Evolutionary conservation across 352 stramenopile species (phyloP).

Genomic region (Phytophthora megakarya): DNA sequence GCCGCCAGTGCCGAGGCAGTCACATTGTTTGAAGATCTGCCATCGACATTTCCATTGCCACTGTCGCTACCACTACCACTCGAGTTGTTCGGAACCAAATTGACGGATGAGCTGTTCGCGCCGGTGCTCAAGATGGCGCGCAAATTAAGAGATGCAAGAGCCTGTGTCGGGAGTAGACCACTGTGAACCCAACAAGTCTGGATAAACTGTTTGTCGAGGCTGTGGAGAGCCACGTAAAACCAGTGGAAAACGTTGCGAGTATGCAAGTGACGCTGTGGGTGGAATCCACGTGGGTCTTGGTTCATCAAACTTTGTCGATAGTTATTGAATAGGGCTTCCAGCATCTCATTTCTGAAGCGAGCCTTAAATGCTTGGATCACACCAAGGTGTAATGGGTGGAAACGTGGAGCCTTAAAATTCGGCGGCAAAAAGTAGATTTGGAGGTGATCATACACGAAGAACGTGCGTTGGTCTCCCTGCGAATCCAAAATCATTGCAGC

Average conservation of each 20-base stretch:
- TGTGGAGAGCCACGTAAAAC: conserved; percentile 77
- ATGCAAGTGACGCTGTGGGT: conserved; percentile 56
- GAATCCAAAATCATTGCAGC: conserved; percentile 87
- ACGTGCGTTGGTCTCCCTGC: conserved; percentile 84
- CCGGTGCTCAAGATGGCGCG: conserved; percentile 47
- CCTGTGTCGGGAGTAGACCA: conserved; percentile 67
- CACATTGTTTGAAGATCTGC: background rate
- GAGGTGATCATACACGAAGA: conserved; percentile 85
- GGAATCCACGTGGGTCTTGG: conserved; percentile 57
- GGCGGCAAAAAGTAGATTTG: conserved; percentile 83
- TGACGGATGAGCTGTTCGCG: conserved; percentile 6
- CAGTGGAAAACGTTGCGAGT: conserved; percentile 87
- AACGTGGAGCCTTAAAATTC: conserved; percentile 76
- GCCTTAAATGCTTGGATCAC: conserved; percentile 84
- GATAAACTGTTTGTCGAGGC: conserved; percentile 69
- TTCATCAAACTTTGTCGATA: conserved; percentile 58
- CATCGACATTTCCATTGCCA: conserved; percentile 17
- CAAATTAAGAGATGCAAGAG: conserved; percentile 71
- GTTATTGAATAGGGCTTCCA: conserved; percentile 75
- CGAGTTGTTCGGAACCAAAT: conserved; percentile 12
- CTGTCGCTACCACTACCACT: conserved; percentile 22
- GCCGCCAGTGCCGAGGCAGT: conserved; percentile 10
- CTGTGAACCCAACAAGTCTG: conserved; percentile 79
- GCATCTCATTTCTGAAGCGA: conserved; percentile 75
- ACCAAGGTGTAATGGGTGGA: conserved; percentile 77